Evolutionary conservation across 2,329 filamentous ascomycete genomes (phyloP), one percentile per base, ranked within the genome.

Genomic region (Paecilomyces sp.): DNA sequence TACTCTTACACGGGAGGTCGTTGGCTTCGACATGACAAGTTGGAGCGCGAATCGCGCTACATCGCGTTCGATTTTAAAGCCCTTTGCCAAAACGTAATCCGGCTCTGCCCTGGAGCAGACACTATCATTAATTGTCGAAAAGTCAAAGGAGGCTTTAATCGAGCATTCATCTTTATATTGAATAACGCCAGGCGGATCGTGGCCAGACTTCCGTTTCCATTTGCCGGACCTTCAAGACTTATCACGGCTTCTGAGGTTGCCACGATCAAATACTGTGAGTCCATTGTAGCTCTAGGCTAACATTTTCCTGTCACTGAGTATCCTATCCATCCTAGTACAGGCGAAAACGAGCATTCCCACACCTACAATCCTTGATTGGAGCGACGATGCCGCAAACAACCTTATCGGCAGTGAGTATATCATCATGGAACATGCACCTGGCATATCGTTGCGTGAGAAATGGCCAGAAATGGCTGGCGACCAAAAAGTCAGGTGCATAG

Each of bases 191-290:
- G 66, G 61, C 64, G 63, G 22, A 58, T 79, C 24, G 72, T 80
- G 15, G 79, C 75, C 2, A 75, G 72, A 64, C 59, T 80, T n/a
- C 77, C 76, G 2, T 78, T 75, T 63, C 58, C 59, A 2, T 53
- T 76, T 34, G 74, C 75, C 62, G 77, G 76, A 9, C 75, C 74
- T 8, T 54, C 65, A 50, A 68, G 65, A 52, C 65, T 77, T 22
- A 71, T 68, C 0, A 79, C 75, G 4, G 69, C 67, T 58, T 79
- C 77, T 25, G 76, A 80, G 65, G 76, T 80, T 63, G 78, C 79
- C 30, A 80, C 77, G 1, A 75, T 80, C 54, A 65, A 65, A 54
- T 80, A 76, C 61, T 53, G 76, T 79, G 68, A 65, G 72, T 62
- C 22, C 22, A 22, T 41, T 34, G n/a, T 36, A 0, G 18, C 24